Conservation (phyloP, 352 stramenopile genomes). For the Phytophthora meadii region DNA sequence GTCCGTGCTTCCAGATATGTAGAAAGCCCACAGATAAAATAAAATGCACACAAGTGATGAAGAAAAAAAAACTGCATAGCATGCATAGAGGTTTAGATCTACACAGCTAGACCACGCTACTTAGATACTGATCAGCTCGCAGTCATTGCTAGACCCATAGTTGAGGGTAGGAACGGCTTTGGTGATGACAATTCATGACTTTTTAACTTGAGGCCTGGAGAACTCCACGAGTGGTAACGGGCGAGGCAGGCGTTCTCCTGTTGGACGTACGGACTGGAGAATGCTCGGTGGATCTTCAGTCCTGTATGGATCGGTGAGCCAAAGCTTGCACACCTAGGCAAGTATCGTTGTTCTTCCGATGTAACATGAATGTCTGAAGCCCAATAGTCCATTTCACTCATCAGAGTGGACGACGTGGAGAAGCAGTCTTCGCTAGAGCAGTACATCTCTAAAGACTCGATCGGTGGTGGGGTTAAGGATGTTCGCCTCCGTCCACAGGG, state of each 20-base stretch:
- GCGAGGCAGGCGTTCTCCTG: conserved; percentile 15
- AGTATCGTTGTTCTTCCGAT: conserved; percentile 27
- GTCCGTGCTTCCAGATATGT: conserved; percentile 28
- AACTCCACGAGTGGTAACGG: conserved; percentile 20
- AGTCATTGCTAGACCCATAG: conserved; percentile 19
- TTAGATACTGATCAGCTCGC: conserved; percentile 33
- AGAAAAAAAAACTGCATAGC: conserved; percentile 17
- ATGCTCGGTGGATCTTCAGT: conserved; percentile 32
- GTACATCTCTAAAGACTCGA: conserved; percentile 36
- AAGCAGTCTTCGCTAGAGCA: conserved; percentile 35
- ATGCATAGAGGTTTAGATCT: conserved; percentile 25
- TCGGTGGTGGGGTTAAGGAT: neutral
- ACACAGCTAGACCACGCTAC: conserved; percentile 23
- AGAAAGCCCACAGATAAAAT: conserved; percentile 35
- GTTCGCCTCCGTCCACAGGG: conserved; percentile 9
- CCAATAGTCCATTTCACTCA: conserved; percentile 61
- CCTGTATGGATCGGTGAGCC: conserved; percentile 12
- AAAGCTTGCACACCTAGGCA: conserved; percentile 29
- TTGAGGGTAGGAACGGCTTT: conserved; percentile 17
- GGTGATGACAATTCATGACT: conserved; percentile 14
- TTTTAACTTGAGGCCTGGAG: conserved; percentile 17
- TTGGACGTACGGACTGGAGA: conserved; percentile 20
- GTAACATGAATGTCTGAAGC: conserved; percentile 31
- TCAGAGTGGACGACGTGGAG: conserved; percentile 42
- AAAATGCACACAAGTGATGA: conserved; percentile 26